Percentiles rank a stretch among this genome's conserved stretches.
Evolutionary conservation across 2,329 filamentous ascomycete species (phyloP).

Genomic region (Cytospora paraplurivora): DNA sequence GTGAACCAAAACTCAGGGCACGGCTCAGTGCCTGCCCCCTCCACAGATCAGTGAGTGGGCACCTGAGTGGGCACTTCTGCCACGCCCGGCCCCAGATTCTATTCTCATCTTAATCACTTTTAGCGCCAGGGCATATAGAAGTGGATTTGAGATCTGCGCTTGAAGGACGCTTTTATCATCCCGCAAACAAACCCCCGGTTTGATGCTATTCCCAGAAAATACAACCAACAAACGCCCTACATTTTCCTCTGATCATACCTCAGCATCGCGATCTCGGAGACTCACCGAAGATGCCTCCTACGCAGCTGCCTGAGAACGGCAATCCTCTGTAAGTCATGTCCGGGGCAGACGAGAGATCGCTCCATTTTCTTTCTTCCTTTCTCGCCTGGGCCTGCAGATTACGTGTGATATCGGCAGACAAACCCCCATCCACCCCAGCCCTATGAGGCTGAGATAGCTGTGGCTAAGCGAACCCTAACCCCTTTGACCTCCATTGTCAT

Average conservation of each 20-base stretch:
- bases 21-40: neutral
- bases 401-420: neutral
- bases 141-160: slow-evolving; percentile 5
- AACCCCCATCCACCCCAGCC: neutral
- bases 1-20: neutral
- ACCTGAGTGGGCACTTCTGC: neutral
- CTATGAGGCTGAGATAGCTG: slow-evolving; percentile 7
- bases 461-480: slow-evolving; percentile 21
- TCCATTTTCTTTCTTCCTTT: neutral
- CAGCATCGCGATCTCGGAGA: neutral
- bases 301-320: slow-evolving; percentile 25
- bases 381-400: too few relatives aligned
- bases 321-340: slow-evolving; percentile 44
- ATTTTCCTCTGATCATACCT: neutral
- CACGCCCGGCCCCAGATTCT: neutral
- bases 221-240: neutral
- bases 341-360: neutral
- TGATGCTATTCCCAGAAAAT: slow-evolving; percentile 18
- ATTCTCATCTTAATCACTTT: neutral
- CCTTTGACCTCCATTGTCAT: neutral
- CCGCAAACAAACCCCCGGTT: neutral
- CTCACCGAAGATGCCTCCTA: slow-evolving; percentile 23
- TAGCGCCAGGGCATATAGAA: neutral
- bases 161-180: slow-evolving; percentile 6
- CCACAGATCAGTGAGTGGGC: neutral